phyloP scores from a whole-genome alignment of 441 rosid genomes.

The Gossypium laxum region DNA sequence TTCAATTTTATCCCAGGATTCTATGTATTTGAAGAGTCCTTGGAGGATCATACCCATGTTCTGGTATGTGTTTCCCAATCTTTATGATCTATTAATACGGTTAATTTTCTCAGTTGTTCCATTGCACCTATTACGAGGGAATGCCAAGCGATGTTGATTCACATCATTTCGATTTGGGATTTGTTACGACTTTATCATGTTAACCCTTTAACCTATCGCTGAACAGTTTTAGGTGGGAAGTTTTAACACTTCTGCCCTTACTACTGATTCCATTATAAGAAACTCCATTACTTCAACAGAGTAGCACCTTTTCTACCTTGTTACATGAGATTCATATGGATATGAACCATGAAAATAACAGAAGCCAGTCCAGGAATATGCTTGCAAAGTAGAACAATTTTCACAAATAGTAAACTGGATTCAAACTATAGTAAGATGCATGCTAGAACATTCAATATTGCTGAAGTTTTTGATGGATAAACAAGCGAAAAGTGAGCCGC shows the following conservation, averaged over 20 bases:
- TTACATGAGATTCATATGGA: background rate
- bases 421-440: constrained; percentile 1
- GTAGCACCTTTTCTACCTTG: background rate
- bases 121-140: background rate
- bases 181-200: background rate
- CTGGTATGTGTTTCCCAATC: background rate
- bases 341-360: background rate
- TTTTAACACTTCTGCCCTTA: background rate
- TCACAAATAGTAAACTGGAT: background rate
- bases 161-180: background rate
- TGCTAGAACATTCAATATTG: background rate
- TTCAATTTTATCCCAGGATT: too few relatives aligned
- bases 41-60: background rate
- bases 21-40: too few relatives aligned
- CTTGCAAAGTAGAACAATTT: background rate
- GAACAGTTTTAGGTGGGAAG: background rate
- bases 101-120: background rate
- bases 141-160: background rate
- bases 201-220: background rate
- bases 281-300: background rate
- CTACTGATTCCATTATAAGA: background rate
- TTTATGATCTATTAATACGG: background rate
- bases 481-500: background rate
- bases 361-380: background rate
- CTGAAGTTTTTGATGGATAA: background rate